Conservation (phyloP, 805 yeast genomes). For the Novakomyces olei region DNA sequence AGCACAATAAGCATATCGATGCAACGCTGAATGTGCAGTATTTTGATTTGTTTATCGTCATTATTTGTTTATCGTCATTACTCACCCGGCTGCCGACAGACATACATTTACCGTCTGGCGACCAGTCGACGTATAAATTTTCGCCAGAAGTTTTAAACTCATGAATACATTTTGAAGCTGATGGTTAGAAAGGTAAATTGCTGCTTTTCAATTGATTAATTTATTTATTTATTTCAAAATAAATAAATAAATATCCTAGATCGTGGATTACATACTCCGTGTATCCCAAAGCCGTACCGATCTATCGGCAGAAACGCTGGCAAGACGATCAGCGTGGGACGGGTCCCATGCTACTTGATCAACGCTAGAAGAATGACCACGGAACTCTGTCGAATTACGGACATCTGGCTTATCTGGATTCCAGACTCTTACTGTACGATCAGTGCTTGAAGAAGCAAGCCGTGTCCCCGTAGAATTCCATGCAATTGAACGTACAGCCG, state of each 20-base stretch:
- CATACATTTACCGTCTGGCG: slow-evolving; percentile 27
- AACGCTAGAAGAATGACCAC: slow-evolving; percentile 12
- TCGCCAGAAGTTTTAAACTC: slow-evolving; percentile 2
- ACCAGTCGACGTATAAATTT: slow-evolving; percentile 16
- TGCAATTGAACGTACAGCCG: slow-evolving; percentile 5
- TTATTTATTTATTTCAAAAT: not conserved
- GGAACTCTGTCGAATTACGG: slow-evolving; percentile 9
- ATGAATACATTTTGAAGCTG: not conserved
- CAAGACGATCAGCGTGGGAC: slow-evolving; percentile 22
- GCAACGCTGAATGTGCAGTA: too few relatives aligned
- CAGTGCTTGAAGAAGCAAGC: slow-evolving; percentile 6
- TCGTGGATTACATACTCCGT: slow-evolving; percentile 17
- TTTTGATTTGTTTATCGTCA: too few relatives aligned
- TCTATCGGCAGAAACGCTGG: slow-evolving; percentile 28
- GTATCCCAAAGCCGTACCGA: slow-evolving; percentile 27
- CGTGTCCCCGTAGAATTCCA: slow-evolving; percentile 10
- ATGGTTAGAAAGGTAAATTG: too few relatives aligned
- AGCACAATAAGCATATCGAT: too few relatives aligned
- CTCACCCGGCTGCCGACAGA: slow-evolving; percentile 16
- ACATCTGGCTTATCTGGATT: slow-evolving; percentile 17
- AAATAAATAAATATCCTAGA: too few relatives aligned
- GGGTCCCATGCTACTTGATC: slow-evolving; percentile 31
- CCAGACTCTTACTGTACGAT: slow-evolving; percentile 15
- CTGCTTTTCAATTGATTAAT: too few relatives aligned
- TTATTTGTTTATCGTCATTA: too few relatives aligned